Conservation (phyloP, 768 basidiomycete species). For the Lactarius pseudohatsudake region DNA sequence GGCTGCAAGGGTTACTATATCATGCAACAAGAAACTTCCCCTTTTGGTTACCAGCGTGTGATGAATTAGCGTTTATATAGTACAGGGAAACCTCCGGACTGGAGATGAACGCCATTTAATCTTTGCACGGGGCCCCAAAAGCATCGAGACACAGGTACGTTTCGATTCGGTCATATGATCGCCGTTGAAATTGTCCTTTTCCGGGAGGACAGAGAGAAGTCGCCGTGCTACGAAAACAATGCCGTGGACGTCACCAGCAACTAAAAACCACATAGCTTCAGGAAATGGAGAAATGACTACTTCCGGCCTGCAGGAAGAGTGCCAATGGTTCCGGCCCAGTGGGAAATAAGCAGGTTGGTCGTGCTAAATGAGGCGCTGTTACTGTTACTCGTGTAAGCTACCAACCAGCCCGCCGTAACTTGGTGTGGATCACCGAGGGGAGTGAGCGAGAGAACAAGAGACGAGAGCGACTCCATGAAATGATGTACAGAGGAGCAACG, state of each 20-base stretch:
- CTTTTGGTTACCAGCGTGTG: no score
- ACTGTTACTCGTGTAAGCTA: conserved; percentile 32
- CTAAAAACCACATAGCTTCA: background rate
- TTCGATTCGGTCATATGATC: conserved; percentile 42
- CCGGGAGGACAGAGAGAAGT: conserved; percentile 57
- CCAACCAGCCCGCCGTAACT: no score
- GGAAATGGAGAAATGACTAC: conserved; percentile 30
- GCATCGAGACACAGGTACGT: conserved; percentile 32
- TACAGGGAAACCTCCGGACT: background rate
- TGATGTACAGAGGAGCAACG: no score
- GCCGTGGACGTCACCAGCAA: conserved; percentile 34
- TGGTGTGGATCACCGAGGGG: no score
- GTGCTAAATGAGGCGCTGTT: conserved; percentile 50
- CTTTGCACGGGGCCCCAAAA: background rate
- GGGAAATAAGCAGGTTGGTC: conserved; percentile 55
- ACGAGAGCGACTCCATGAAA: no score
- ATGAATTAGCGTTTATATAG: no score
- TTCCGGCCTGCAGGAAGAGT: conserved; percentile 59
- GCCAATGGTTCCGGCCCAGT: conserved; percentile 49
- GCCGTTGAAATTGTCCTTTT: conserved; percentile 59
- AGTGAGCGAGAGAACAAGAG: no score
- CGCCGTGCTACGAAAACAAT: conserved; percentile 58
- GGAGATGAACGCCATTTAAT: background rate
- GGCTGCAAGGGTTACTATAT: no score
- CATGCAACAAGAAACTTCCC: no score